Conservation (phyloP, 805 yeast species). For the Peterozyma toletana region DNA sequence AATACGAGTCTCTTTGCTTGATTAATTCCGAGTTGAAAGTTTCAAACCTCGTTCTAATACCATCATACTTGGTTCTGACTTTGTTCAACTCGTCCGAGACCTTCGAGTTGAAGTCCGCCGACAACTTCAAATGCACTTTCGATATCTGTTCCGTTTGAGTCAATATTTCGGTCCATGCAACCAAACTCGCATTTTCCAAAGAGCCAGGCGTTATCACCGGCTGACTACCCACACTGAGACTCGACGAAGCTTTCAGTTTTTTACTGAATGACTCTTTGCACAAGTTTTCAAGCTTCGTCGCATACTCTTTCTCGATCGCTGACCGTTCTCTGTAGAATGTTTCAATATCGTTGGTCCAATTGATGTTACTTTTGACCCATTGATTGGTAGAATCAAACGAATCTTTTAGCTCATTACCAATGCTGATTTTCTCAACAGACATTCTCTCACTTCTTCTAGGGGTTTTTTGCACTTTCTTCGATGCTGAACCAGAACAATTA, state of each 20-base stretch:
- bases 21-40: conserved; percentile 52
- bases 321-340: conserved; percentile 81
- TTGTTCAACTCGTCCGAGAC: conserved; percentile 55
- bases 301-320: conserved; percentile 74
- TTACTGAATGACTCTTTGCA: conserved; percentile 65
- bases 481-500: too few relatives aligned
- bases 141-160: conserved; percentile 78
- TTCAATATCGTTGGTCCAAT: conserved; percentile 75
- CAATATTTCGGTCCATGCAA: conserved; percentile 84
- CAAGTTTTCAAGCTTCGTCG: conserved; percentile 56
- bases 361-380: conserved; percentile 72
- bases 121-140: conserved; percentile 52
- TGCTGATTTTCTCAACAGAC: conserved; percentile 17
- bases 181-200: conserved; percentile 77
- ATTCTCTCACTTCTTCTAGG: neutral
- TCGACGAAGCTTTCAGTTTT: conserved; percentile 63
- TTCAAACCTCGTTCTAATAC: conserved; percentile 47
- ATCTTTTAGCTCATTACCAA: conserved; percentile 76
- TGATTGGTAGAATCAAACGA: conserved; percentile 68
- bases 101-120: conserved; percentile 51
- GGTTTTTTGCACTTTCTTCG: too few relatives aligned
- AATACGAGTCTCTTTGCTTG: conserved; percentile 37
- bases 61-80: conserved; percentile 45
- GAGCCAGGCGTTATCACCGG: conserved; percentile 95
- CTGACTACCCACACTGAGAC: conserved; percentile 79